Evolutionary conservation across 2,329 filamentous ascomycete genomes (phyloP).

Genomic region (Metarhizium humberi): DNA sequence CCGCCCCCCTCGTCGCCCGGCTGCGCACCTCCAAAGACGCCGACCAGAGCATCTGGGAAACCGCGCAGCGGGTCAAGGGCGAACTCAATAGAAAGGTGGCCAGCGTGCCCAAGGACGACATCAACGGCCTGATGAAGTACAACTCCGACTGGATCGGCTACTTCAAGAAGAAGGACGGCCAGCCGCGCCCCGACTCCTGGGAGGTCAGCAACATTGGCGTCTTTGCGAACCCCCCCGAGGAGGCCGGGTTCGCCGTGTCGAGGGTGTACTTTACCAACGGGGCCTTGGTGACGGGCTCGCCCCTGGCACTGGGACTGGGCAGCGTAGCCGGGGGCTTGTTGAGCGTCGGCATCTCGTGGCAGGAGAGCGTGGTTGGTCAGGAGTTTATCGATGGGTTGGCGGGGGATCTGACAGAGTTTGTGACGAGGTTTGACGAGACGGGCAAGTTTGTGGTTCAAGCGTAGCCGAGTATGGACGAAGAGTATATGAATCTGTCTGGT

Average conservation of each 20-base stretch:
- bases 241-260: slow-evolving; percentile 25
- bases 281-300: slow-evolving; percentile 31
- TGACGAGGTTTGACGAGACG: slow-evolving; percentile 12
- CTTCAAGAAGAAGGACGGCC: slow-evolving; percentile 32
- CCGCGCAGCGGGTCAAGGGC: slow-evolving; percentile 25
- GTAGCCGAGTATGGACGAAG: background rate
- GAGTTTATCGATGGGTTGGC: slow-evolving; percentile 27
- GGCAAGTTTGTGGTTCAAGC: slow-evolving; percentile 11
- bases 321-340: slow-evolving; percentile 33
- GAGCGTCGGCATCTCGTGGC: slow-evolving; percentile 36
- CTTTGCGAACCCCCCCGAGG: slow-evolving; percentile 14
- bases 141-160: slow-evolving; percentile 34
- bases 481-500: no score
- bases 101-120: slow-evolving; percentile 32
- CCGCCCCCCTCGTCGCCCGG: slow-evolving; percentile 12
- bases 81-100: slow-evolving; percentile 23
- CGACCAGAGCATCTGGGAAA: slow-evolving; percentile 30
- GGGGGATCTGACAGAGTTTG: slow-evolving; percentile 22
- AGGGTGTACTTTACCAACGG: slow-evolving; percentile 42
- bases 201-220: slow-evolving; percentile 44
- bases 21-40: slow-evolving; percentile 12
- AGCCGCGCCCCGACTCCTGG: slow-evolving; percentile 33
- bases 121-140: slow-evolving; percentile 29
- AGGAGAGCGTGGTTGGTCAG: slow-evolving; percentile 32
- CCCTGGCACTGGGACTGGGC: slow-evolving; percentile 35